These are phyloP conservation scores for Blastocystis sp. DNA, from an alignment of 352 stramenopile species.

Conservation along the genomic window DNA sequence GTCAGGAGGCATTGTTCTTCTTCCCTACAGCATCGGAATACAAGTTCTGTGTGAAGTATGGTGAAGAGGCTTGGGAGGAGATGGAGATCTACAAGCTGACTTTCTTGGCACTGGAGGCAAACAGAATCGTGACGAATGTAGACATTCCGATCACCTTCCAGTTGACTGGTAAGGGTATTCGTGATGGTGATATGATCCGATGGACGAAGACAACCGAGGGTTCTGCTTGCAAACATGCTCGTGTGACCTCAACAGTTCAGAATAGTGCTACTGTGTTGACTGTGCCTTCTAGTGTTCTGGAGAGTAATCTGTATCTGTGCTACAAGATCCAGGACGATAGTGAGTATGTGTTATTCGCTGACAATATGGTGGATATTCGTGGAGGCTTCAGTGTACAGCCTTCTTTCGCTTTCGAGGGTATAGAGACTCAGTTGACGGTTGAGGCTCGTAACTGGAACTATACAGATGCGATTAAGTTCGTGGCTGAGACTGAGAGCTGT, in stretches of 20 bases:
- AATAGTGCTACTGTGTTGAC: neutral
- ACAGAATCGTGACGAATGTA: neutral
- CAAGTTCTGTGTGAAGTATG: slow-evolving; percentile 45
- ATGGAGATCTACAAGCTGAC: slow-evolving; percentile 3
- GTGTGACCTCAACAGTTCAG: neutral
- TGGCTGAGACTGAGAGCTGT: neutral
- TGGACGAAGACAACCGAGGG: slow-evolving; percentile 39
- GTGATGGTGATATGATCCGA: slow-evolving; percentile 47
- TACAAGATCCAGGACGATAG: slow-evolving; percentile 40
- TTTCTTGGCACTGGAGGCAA: slow-evolving; percentile 29
- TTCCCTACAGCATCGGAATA: slow-evolving; percentile 43
- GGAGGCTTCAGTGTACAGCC: slow-evolving; percentile 1
- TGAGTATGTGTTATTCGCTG: slow-evolving; percentile 11
- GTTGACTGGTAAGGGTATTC: slow-evolving; percentile 45
- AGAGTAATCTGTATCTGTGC: slow-evolving; percentile 41
- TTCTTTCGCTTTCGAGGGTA: slow-evolving; percentile 2
- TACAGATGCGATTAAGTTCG: slow-evolving; percentile 37
- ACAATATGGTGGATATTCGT: slow-evolving; percentile 44
- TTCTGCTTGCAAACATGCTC: slow-evolving; percentile 2
- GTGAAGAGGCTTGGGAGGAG: slow-evolving; percentile 19
- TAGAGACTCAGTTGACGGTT: slow-evolving; percentile 25
- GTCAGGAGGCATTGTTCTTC: neutral
- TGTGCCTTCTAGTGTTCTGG: neutral
- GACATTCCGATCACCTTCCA: neutral
- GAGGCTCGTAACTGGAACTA: slow-evolving; percentile 34